phyloP scores from a whole-genome alignment of 257 asterid genomes.

The Galeopsis tetrahit region DNA sequence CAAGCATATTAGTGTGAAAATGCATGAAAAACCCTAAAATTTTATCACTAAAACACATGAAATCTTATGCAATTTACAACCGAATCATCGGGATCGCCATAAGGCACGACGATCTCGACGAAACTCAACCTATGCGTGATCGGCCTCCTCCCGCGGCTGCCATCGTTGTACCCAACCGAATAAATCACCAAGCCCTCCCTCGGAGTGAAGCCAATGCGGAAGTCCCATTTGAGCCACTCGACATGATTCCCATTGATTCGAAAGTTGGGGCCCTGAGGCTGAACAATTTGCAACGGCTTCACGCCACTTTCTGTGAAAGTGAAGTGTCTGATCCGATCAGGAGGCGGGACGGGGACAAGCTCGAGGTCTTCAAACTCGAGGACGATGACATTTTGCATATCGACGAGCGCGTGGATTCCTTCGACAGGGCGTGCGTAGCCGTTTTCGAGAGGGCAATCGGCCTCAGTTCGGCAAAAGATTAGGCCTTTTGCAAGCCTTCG shows the following conservation, averaged over 20 bases:
- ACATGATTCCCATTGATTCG: constrained; percentile 72
- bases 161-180: constrained; percentile 94
- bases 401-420: constrained; percentile 89
- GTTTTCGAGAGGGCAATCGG: constrained; percentile 93
- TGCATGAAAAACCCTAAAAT: too few species aligned
- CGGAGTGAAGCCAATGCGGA: constrained; percentile 93
- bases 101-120: constrained; percentile 98
- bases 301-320: constrained; percentile 91
- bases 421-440: constrained; percentile 98
- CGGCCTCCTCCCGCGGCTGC: constrained; percentile 89
- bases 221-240: constrained; percentile 99
- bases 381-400: constrained; percentile 86
- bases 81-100: constrained; percentile 98
- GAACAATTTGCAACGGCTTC: constrained; percentile 79
- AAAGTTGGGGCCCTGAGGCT: constrained; percentile 96
- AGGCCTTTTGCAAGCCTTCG: constrained; percentile 94
- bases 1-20: too few species aligned
- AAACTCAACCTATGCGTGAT: constrained; percentile 95
- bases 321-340: constrained; percentile 90
- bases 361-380: too few species aligned
- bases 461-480: constrained; percentile 87
- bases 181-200: constrained; percentile 95
- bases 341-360: constrained; percentile 88
- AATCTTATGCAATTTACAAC: too few species aligned
- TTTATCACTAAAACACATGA: too few species aligned